Evolutionary conservation across 2,329 filamentous ascomycete species (phyloP), one percentile per base, ranked within the genome.

Genomic region (Dothideomycetes sp.): DNA sequence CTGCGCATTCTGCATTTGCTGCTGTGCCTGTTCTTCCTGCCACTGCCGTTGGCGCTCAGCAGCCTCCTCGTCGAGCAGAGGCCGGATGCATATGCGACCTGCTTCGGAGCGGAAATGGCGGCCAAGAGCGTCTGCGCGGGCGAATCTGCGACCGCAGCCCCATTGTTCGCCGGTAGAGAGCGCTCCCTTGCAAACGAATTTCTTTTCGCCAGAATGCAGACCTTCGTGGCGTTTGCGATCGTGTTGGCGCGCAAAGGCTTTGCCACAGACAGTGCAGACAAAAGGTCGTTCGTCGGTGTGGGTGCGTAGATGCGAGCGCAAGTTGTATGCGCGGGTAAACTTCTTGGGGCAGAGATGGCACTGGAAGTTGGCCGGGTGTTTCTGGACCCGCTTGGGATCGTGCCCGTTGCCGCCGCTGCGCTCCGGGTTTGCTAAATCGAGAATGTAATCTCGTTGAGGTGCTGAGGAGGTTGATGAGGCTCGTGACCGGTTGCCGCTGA

Each of bases 281-380:
- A 96, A 98, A 0, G 91, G 91, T 35, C 91, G 77, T 66, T 98
- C 91, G 54, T 98, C 91, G 0, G 91, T 98, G 57, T 98, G 91
- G 0, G 91, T 98, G 34, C 91, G 83, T 44, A 96, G 64, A 64
- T 98, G 91, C 32, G 89, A 96, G 11, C 91, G 84, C 40, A 98
- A 66, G 55, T 98, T 98, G 64, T 98, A 98, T 0, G 91, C 91
- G 42, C 91, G 77, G 0, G 91, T 98, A 56, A 98, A 98, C 12
- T 86, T 79, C 62, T 98, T 98, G 0, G 91, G 88, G 52, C 91
- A 98, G 7, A 96, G 68, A 8, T 66, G 84, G 59, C 91, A 98
- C 56, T 96, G 88, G 63, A 96, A 98, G 0, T 88, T 98, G 5
- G 91, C 91, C 0, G 91, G 91, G 52, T 98, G 91, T 56, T 98